Evolutionary conservation across 2,329 filamentous ascomycete genomes (phyloP), one percentile per base, ranked within the genome.

Genomic region (Teratosphaeria pseudoeucalypti): DNA sequence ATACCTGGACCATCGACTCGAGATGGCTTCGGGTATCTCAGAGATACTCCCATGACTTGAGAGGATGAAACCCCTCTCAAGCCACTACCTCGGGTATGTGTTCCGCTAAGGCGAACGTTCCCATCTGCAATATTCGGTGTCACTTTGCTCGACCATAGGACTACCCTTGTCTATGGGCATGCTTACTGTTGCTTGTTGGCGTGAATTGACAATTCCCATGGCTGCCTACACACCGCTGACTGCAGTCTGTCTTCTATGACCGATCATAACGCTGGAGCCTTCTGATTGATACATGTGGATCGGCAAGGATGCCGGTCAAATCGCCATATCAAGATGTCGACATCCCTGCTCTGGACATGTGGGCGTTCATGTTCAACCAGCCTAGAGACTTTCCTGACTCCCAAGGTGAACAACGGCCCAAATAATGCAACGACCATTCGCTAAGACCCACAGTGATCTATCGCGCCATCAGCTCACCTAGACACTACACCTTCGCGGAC

Each of bases 321-420:
- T 90, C 89, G 3, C 75, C 77, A 0, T 89, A 85, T 69, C 79
- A 83, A 1, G 72, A 79, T 3, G 67, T 94, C 47, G 77, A 85
- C 34, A 85, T 96, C 54, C 91, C 92, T 0, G 76, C 86, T 65
- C 75, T 85, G 58, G 90, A 95, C 72, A 71, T 95, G 57, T 96
- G 89, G 88, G 80, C 80, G 1, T 85, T 91, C 61, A 76, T 94
- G 54, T 91, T 95, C 68, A 85, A 90, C 60, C 84, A 82, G 64
- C 79, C 86, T 64, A 83, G 76, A 66, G 74, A 77, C 3, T 95
- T 84, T 68, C 79, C 87, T 0, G 86, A 90, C 64, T 80, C 89
- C 68, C 90, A 92, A 78, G 81, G 89, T 90, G 74, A 53, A 16
- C 54, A 85, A 2, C 79, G 81, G n/a, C 29, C 37, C 19, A n/a